A percentile compares a stretch with the other conserved stretches of the same genome.
Conservation (phyloP, 2,329 filamentous ascomycete genomes). For the Colletotrichum orchidophilum region DNA sequence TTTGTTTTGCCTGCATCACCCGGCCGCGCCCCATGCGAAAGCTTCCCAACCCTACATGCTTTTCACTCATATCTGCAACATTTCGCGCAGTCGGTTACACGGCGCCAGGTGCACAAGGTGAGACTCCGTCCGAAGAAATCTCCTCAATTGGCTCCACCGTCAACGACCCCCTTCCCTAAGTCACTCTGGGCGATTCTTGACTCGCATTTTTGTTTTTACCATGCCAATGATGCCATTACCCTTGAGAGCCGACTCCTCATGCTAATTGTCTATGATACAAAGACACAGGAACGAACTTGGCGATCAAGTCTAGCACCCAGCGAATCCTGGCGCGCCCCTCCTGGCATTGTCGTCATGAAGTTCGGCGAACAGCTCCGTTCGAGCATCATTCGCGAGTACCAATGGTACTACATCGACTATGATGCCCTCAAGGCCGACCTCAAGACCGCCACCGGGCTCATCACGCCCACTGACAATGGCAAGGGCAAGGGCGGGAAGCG, state of each 20-base stretch:
- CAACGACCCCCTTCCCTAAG: background rate
- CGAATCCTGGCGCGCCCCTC: slow-evolving; percentile 48
- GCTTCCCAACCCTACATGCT: slow-evolving; percentile 2
- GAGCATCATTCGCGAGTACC: slow-evolving; percentile 95
- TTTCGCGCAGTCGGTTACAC: slow-evolving; percentile 5
- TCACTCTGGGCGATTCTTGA: background rate
- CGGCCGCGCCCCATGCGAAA: slow-evolving; percentile 23
- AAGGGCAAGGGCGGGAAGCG: slow-evolving; percentile 48
- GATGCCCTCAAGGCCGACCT: slow-evolving; percentile 90
- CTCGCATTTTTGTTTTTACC: slow-evolving; percentile 28
- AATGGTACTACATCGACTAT: slow-evolving; percentile 99
- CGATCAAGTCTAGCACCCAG: slow-evolving; percentile 43
- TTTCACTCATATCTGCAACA: slow-evolving; percentile 17
- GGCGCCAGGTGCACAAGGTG: slow-evolving; percentile 18
- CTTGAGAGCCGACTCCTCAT: slow-evolving; percentile 42
- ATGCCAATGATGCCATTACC: slow-evolving; percentile 4
- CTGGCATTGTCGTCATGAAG: slow-evolving; percentile 72
- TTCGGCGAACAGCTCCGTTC: slow-evolving; percentile 98
- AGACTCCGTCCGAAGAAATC: slow-evolving; percentile 7
- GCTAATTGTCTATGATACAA: slow-evolving; percentile 64
- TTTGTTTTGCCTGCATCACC: slow-evolving; percentile 27
- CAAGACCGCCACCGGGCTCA: slow-evolving; percentile 72
- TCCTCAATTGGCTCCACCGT: slow-evolving; percentile 12
- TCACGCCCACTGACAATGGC: slow-evolving; percentile 37
- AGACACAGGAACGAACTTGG: slow-evolving; percentile 53